Evolutionary conservation across 495 filamentous ascomycete genomes (phyloP).

Genomic region (Astrocystis sublimbata): DNA sequence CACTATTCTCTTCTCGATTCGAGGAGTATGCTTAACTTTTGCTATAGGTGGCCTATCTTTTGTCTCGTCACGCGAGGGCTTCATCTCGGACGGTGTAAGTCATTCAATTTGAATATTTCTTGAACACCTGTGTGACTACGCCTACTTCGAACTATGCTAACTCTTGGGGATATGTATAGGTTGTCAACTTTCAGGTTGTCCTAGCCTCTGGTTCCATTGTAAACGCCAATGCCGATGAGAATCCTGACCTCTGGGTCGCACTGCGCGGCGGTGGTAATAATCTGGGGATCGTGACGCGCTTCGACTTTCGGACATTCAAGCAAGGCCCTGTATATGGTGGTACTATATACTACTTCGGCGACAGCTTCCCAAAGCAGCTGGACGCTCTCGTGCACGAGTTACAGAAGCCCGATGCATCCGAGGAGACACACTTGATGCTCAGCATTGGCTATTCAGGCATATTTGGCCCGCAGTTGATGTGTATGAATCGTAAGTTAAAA

Average conservation of each 20-base stretch:
- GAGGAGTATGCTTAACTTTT: background rate
- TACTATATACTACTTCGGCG: slow-evolving; percentile 11
- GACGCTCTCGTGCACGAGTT: slow-evolving; percentile 10
- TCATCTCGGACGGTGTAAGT: slow-evolving; percentile 41
- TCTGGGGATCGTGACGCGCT: slow-evolving; percentile 52
- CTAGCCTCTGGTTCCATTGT: slow-evolving; percentile 46
- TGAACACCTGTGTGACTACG: background rate
- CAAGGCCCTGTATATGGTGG: slow-evolving; percentile 15
- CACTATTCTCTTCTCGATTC: background rate
- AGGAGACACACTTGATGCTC: slow-evolving; percentile 1
- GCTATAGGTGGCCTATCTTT: slow-evolving; percentile 40
- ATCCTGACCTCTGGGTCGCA: slow-evolving; percentile 57
- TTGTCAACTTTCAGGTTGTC: slow-evolving; percentile 45
- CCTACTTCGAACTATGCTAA: background rate
- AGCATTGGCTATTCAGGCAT: slow-evolving; percentile 8
- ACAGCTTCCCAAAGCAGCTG: slow-evolving; percentile 1
- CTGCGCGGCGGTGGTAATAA: slow-evolving; percentile 53
- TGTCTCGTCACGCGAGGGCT: slow-evolving; percentile 39
- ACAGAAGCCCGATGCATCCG: background rate
- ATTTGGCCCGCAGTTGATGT: background rate
- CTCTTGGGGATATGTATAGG: background rate
- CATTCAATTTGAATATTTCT: background rate
- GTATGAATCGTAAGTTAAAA: slow-evolving; percentile 12
- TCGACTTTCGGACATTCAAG: slow-evolving; percentile 32
- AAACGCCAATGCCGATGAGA: slow-evolving; percentile 39